A percentile compares a stretch with the other conserved stretches of the same genome.
phyloP scores from a whole-genome alignment of 2,329 filamentous ascomycete genomes.

The Cucurbitaria berberidis region DNA sequence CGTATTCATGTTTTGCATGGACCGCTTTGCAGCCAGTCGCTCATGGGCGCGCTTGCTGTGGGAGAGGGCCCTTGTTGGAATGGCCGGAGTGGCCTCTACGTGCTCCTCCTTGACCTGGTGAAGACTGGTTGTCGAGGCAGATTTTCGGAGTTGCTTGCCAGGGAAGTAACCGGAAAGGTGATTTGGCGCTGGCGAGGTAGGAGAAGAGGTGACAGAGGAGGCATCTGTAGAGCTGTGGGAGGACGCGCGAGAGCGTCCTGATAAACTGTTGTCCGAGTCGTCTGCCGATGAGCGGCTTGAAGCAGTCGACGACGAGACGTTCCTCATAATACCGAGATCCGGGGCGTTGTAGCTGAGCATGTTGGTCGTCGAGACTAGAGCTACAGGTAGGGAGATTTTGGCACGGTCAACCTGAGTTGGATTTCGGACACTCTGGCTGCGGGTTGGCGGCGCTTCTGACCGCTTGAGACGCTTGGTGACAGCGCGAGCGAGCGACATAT shows the following conservation, averaged over 20 bases:
- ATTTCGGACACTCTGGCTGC: constrained; percentile 56
- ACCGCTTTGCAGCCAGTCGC: constrained; percentile 72
- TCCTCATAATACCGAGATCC: constrained; percentile 64
- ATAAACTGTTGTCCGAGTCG: constrained; percentile 70
- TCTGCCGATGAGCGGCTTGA: constrained; percentile 66
- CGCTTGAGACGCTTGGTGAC: constrained; percentile 73
- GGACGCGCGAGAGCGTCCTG: constrained; percentile 53
- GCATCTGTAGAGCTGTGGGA: constrained; percentile 67
- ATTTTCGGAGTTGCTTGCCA: constrained; percentile 52
- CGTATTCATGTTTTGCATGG: constrained; percentile 54
- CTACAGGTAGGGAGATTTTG: constrained; percentile 86
- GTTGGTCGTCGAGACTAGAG: constrained; percentile 92
- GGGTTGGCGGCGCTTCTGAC: constrained; percentile 48
- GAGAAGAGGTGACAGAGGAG: constrained; percentile 57
- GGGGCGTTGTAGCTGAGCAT: constrained; percentile 95
- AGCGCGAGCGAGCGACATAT: constrained; percentile 69
- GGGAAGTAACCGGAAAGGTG: constrained; percentile 65
- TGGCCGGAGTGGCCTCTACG: constrained; percentile 62
- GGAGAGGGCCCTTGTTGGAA: constrained; percentile 80
- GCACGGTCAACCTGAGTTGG: constrained; percentile 60
- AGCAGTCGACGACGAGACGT: constrained; percentile 58
- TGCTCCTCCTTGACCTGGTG: constrained; percentile 33
- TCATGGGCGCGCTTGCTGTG: constrained; percentile 90
- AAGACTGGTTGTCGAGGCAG: constrained; percentile 46
- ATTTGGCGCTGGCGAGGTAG: constrained; percentile 61